Percentiles rank a stretch among this genome's conserved stretches.
Evolutionary conservation across 805 yeast species (phyloP).

Genomic region (Candida manassasensis): DNA sequence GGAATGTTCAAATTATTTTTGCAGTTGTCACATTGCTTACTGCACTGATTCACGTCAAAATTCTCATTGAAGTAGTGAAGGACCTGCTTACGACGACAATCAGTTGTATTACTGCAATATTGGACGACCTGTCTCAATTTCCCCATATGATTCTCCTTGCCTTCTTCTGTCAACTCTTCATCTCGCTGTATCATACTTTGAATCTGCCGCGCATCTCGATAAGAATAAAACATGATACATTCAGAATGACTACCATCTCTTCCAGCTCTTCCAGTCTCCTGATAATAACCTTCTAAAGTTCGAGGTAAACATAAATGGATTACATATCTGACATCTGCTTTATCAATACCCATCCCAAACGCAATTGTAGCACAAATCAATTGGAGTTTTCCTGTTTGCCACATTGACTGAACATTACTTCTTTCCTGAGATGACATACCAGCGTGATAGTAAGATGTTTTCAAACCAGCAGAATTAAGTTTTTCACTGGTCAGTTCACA

Average conservation of each 20-base stretch:
- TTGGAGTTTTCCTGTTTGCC: constrained; percentile 73
- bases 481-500: constrained; percentile 78
- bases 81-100: constrained; percentile 86
- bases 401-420: constrained; percentile 60
- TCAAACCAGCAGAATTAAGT: constrained; percentile 57
- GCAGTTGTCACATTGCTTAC: constrained; percentile 84
- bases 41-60: constrained; percentile 63
- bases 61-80: constrained; percentile 85
- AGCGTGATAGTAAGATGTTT: constrained; percentile 81
- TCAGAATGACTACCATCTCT: constrained; percentile 84
- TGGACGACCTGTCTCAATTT: constrained; percentile 80
- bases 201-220: constrained; percentile 72
- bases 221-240: constrained; percentile 78
- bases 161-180: constrained; percentile 54
- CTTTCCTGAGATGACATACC: constrained; percentile 86
- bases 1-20: constrained; percentile 29
- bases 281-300: constrained; percentile 92
- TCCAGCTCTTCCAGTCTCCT: constrained; percentile 98
- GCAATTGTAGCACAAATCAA: constrained; percentile 97
- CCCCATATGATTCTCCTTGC: constrained; percentile 71
- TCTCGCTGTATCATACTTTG: constrained; percentile 78
- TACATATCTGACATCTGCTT: constrained; percentile 90
- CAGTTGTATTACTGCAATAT: constrained; percentile 86
- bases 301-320: constrained; percentile 85
- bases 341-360: constrained; percentile 98